Percentiles rank a stretch among this genome's conserved stretches.
These are phyloP conservation scores for Scedosporium minutisporum DNA, from an alignment of 2,329 filamentous ascomycete species.

Conservation along the genomic window DNA sequence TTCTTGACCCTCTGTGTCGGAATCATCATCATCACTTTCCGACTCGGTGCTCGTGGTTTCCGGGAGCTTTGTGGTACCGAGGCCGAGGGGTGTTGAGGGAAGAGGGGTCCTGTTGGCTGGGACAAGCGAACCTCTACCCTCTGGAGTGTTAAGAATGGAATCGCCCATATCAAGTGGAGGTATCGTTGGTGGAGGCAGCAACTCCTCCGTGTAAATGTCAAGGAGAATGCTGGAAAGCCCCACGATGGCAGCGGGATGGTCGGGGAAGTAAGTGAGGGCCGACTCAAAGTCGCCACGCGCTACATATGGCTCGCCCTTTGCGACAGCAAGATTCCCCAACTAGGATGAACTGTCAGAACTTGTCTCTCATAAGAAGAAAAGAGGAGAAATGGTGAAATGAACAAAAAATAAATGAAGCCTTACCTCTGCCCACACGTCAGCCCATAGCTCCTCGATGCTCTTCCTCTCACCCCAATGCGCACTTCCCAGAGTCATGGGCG, in stretches of 20 bases:
- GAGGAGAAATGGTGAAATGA: neutral
- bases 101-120: slow-evolving; percentile 16
- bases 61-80: slow-evolving; percentile 20
- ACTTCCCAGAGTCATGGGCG: slow-evolving; percentile 46
- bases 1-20: neutral
- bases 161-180: slow-evolving; percentile 26
- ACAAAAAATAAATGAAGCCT: slow-evolving; percentile 21
- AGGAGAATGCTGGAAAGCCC: slow-evolving; percentile 77
- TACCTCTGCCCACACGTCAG: slow-evolving; percentile 74
- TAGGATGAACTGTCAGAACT: slow-evolving; percentile 27
- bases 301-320: slow-evolving; percentile 52
- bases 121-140: neutral
- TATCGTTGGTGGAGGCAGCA: slow-evolving; percentile 49
- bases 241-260: slow-evolving; percentile 73
- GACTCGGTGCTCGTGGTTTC: slow-evolving; percentile 8
- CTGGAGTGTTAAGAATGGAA: neutral
- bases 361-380: neutral
- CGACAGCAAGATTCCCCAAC: slow-evolving; percentile 58
- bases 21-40: slow-evolving; percentile 14
- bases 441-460: slow-evolving; percentile 76
- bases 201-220: slow-evolving; percentile 66
- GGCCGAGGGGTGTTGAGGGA: slow-evolving; percentile 36
- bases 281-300: slow-evolving; percentile 74
- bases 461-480: slow-evolving; percentile 71
- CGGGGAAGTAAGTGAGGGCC: slow-evolving; percentile 66